phyloP scores from a whole-genome alignment of 2,329 filamentous ascomycete genomes.

The Cytospora schulzeri region DNA sequence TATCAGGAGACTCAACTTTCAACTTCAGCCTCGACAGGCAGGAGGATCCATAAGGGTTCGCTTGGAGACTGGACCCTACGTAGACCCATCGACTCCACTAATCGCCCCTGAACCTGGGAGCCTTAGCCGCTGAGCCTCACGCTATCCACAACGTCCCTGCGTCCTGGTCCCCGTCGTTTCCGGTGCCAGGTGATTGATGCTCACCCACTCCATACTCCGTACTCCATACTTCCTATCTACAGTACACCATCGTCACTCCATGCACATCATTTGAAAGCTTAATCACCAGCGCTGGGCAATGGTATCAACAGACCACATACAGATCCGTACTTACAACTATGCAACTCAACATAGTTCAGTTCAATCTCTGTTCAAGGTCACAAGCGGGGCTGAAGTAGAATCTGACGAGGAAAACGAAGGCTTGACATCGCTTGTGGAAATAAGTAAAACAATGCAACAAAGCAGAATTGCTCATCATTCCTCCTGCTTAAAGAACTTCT shows the following conservation, averaged over 20 bases:
- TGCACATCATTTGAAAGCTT: too few relatives aligned
- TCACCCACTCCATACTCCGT: too few relatives aligned
- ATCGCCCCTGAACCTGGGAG: conserved; percentile 18
- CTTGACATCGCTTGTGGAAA: not conserved
- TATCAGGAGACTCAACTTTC: too few relatives aligned
- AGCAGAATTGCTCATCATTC: conserved; percentile 39
- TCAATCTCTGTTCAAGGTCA: not conserved
- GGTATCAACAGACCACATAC: too few relatives aligned
- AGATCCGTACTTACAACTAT: too few relatives aligned
- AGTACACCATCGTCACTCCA: too few relatives aligned
- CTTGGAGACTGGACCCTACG: conserved; percentile 22
- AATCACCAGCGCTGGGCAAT: too few relatives aligned
- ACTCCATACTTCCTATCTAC: too few relatives aligned
- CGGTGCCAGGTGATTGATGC: too few relatives aligned
- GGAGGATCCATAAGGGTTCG: conserved; percentile 9
- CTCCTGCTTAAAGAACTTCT: conserved; percentile 57
- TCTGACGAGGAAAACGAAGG: not conserved
- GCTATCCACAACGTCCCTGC: not conserved
- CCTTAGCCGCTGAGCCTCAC: conserved; percentile 25
- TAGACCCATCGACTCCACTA: conserved; percentile 22
- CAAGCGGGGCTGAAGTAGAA: not conserved
- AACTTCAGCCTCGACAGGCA: not conserved
- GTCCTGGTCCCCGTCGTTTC: too few relatives aligned
- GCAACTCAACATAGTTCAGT: not conserved
- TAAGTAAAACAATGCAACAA: not conserved